These are phyloP conservation scores for Cadophora sp. DNA, from an alignment of 2,329 filamentous ascomycete species.

Conservation along the genomic window DNA sequence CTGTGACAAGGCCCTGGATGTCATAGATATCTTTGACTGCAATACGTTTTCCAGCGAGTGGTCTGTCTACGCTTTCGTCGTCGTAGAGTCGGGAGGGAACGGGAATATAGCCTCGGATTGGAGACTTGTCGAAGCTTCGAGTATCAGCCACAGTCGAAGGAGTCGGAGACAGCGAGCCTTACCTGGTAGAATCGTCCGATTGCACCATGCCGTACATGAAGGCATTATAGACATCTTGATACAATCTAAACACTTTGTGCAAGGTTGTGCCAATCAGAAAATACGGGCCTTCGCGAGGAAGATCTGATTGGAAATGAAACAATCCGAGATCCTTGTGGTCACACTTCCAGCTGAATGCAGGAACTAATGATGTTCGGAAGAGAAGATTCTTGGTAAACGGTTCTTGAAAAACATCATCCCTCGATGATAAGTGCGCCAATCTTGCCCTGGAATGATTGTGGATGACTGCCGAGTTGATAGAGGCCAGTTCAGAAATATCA, in stretches of 20 bases:
- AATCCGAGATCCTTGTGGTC: neutral
- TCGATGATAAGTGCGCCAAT: neutral
- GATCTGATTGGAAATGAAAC: neutral
- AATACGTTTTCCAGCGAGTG: conserved; percentile 64
- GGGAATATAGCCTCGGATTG: conserved; percentile 46
- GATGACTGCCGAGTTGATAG: neutral
- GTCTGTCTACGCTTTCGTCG: conserved; percentile 53
- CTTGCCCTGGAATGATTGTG: neutral
- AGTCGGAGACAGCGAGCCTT: conserved; percentile 23
- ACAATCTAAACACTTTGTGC: conserved; percentile 24
- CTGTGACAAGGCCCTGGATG: conserved; percentile 60
- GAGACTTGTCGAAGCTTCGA: conserved; percentile 11
- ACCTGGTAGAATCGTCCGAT: conserved; percentile 1
- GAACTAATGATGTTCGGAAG: neutral
- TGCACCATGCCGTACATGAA: conserved; percentile 26
- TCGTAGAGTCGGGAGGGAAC: conserved; percentile 67
- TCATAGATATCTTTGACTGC: conserved; percentile 69
- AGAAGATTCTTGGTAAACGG: conserved; percentile 1
- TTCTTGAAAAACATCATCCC: conserved; percentile 14
- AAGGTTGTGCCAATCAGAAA: conserved; percentile 21
- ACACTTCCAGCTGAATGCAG: neutral
- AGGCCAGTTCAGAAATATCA: conserved; percentile 2
- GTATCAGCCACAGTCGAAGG: neutral
- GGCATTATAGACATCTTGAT: conserved; percentile 25
- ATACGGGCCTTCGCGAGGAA: conserved; percentile 24